These are phyloP conservation scores for Populus simonii DNA, from an alignment of 345 rosid species.

Conservation along the genomic window DNA sequence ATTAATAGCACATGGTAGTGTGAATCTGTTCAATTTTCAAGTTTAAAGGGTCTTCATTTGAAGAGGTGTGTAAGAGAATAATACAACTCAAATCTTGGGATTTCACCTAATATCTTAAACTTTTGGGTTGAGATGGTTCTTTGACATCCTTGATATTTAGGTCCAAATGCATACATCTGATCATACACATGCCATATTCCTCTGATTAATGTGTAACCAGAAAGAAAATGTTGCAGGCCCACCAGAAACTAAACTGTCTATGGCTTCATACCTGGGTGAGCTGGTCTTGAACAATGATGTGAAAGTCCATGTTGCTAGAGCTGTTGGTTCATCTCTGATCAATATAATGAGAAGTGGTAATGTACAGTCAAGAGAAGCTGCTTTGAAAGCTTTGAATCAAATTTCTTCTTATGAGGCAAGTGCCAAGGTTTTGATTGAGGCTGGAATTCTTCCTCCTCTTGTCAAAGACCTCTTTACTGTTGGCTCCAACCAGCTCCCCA, in stretches of 20 bases:
- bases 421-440: conserved; percentile 67
- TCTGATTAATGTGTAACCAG: conserved; percentile 18
- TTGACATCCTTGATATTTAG: background rate
- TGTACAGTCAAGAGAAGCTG: conserved; percentile 71
- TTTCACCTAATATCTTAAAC: too few relatives aligned
- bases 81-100: too few relatives aligned
- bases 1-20: too few relatives aligned
- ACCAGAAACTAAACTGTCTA: conserved; percentile 68
- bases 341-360: conserved; percentile 67
- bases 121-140: background rate
- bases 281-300: conserved; percentile 76
- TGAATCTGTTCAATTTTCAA: too few relatives aligned
- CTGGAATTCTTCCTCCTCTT: conserved; percentile 89
- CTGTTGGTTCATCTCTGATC: conserved; percentile 75
- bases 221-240: conserved; percentile 58
- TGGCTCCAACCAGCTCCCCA: conserved; percentile 74
- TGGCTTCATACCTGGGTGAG: conserved; percentile 89
- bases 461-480: conserved; percentile 76
- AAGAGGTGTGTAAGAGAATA: too few relatives aligned
- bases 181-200: background rate
- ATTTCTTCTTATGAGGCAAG: conserved; percentile 78
- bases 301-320: conserved; percentile 70
- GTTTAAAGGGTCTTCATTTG: too few relatives aligned
- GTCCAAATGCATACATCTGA: background rate
- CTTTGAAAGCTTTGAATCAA: conserved; percentile 79